These are phyloP conservation scores for Calocybe gambosa DNA, from an alignment of 1,284 basidiomycete species.

Conservation along the genomic window DNA sequence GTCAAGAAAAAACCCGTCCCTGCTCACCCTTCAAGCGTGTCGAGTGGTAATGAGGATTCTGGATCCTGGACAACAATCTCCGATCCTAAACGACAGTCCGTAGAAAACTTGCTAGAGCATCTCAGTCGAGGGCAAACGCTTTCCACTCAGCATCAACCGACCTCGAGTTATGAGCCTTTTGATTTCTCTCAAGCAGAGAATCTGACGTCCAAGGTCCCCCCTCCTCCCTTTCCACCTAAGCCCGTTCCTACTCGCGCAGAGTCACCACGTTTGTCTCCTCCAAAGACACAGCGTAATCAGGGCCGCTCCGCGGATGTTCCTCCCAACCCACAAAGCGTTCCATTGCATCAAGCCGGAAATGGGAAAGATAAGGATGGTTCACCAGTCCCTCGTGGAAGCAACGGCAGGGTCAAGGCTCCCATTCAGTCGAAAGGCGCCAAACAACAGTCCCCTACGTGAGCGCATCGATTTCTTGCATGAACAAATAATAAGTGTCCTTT, in stretches of 20 bases:
- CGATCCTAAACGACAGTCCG: conserved; percentile 74
- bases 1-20: conserved; percentile 62
- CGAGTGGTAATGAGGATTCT: conserved; percentile 49
- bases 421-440: conserved; percentile 39
- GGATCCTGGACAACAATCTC: conserved; percentile 41
- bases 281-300: conserved; percentile 34
- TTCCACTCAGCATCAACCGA: conserved; percentile 30
- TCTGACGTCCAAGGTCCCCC: conserved; percentile 28
- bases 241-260: conserved; percentile 38
- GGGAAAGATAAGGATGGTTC: conserved; percentile 66
- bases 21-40: conserved; percentile 31
- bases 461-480: not conserved
- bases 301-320: conserved; percentile 40
- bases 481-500: conserved; percentile 7
- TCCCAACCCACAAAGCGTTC: conserved; percentile 35
- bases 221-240: conserved; percentile 48
- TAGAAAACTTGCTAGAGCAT: conserved; percentile 72
- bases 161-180: conserved; percentile 38
- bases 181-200: conserved; percentile 46
- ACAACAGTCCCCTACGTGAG: conserved; percentile 48
- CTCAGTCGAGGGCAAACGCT: conserved; percentile 50
- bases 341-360: conserved; percentile 20
- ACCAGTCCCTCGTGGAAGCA: conserved; percentile 49
- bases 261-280: conserved; percentile 54
- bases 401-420: conserved; percentile 36